These are phyloP conservation scores for Neurospora sp. DNA, from an alignment of 495 filamentous ascomycete species.

Conservation along the genomic window DNA sequence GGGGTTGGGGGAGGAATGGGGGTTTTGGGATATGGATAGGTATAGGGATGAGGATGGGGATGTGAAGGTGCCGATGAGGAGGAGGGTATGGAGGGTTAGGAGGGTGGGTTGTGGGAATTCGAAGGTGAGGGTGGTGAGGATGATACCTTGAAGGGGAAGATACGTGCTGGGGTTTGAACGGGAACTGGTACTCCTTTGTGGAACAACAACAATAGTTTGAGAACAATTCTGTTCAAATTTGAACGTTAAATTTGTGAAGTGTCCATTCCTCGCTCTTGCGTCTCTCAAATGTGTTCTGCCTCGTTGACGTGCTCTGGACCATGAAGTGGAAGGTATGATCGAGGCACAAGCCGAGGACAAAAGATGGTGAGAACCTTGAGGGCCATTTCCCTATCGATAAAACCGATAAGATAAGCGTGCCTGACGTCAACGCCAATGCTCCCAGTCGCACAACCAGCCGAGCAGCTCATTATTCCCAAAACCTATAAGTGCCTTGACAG, in stretches of 20 bases:
- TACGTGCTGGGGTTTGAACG: no score
- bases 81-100: no score
- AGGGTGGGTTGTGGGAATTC: no score
- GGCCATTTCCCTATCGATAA: background rate
- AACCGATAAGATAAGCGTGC: background rate
- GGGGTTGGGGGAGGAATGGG: no score
- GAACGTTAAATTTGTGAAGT: background rate
- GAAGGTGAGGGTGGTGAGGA: no score
- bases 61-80: no score
- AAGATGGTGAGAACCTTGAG: background rate
- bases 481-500: background rate
- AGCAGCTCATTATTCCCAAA: background rate
- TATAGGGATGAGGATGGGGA: no score
- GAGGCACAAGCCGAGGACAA: background rate
- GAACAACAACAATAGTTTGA: background rate
- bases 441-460: no score
- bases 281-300: background rate
- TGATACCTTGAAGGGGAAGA: no score
- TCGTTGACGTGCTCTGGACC: background rate
- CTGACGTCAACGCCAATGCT: background rate
- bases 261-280: accelerated
- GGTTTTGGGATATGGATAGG: no score
- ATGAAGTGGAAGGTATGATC: background rate
- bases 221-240: background rate
- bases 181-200: no score